phyloP scores from a whole-genome alignment of 2,329 filamentous ascomycete species.

The Beauveria asiatica region DNA sequence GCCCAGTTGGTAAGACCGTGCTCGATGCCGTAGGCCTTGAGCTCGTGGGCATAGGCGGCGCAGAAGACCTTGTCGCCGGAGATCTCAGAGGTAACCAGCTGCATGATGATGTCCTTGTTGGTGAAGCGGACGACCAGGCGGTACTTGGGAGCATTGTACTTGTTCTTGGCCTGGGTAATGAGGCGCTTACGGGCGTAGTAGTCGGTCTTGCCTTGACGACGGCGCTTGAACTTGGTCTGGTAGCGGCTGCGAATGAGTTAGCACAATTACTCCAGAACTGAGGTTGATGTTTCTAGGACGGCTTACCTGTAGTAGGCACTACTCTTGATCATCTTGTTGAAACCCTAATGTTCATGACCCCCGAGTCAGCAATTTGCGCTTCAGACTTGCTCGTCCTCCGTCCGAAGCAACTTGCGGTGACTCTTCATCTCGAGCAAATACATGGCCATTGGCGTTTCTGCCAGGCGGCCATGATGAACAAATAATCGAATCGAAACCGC shows the following conservation, averaged over 20 bases:
- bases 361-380: slow-evolving; percentile 99
- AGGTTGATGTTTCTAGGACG: background rate
- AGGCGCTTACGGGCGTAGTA: slow-evolving; percentile 99
- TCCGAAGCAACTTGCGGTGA: slow-evolving; percentile 99
- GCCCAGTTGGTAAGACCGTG: slow-evolving; percentile 99
- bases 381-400: slow-evolving; percentile 59
- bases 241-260: slow-evolving; percentile 61
- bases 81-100: slow-evolving; percentile 96
- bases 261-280: slow-evolving; percentile 7
- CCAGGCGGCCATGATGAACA: slow-evolving; percentile 14
- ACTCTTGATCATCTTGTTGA: slow-evolving; percentile 95
- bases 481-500: background rate
- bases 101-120: slow-evolving; percentile 98
- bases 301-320: slow-evolving; percentile 97
- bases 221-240: slow-evolving; percentile 99
- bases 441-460: slow-evolving; percentile 33
- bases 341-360: slow-evolving; percentile 56
- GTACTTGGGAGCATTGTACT: slow-evolving; percentile 99
- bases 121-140: slow-evolving; percentile 98
- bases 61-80: slow-evolving; percentile 94
- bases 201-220: slow-evolving; percentile 95
- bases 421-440: slow-evolving; percentile 44
- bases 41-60: slow-evolving; percentile 92
- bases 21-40: slow-evolving; percentile 92
- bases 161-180: slow-evolving; percentile 99